Percentiles rank a stretch among this genome's conserved stretches.
Evolutionary conservation across 1,284 basidiomycete species (phyloP).

Genomic region (Marasmius sp.): DNA sequence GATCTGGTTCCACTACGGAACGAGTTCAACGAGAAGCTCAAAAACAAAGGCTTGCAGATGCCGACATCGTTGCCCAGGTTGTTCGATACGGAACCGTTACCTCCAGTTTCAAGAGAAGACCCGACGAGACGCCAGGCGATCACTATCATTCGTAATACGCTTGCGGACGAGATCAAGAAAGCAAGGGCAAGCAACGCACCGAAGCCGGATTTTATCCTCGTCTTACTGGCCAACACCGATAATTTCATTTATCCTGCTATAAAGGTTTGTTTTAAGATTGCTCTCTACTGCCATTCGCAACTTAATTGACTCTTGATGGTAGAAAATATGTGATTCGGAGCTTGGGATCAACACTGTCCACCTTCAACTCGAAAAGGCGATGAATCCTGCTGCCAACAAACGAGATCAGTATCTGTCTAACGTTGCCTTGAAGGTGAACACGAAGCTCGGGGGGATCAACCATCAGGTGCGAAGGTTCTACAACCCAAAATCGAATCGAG

Average conservation of each 20-base stretch:
- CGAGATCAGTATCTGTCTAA: conserved; percentile 80
- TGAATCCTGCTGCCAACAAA: conserved; percentile 35
- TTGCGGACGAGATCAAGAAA: conserved; percentile 33
- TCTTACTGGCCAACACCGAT: conserved; percentile 62
- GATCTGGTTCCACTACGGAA: conserved; percentile 33
- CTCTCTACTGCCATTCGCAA: neutral
- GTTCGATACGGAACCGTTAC: conserved; percentile 29
- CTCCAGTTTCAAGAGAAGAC: conserved; percentile 32
- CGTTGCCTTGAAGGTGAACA: conserved; percentile 67
- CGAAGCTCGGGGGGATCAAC: conserved; percentile 78
- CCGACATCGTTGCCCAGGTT: conserved; percentile 36
- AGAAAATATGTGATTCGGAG: conserved; percentile 65
- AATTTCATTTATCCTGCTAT: conserved; percentile 74
- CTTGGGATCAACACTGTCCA: conserved; percentile 69
- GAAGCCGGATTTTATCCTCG: conserved; percentile 62
- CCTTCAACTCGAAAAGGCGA: conserved; percentile 63
- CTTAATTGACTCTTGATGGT: neutral
- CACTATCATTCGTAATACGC: conserved; percentile 33
- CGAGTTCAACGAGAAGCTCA: conserved; percentile 53
- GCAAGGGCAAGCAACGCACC: conserved; percentile 3
- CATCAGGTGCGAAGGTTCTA: conserved; percentile 42
- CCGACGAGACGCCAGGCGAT: conserved; percentile 43
- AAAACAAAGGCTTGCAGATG: conserved; percentile 52
- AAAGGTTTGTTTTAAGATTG: conserved; percentile 39
- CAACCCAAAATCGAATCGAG: neutral